Percentiles rank a stretch among this genome's conserved stretches.
Evolutionary conservation across 2,329 filamentous ascomycete genomes (phyloP).

Genomic region (Ophiosphaerella herpotricha): DNA sequence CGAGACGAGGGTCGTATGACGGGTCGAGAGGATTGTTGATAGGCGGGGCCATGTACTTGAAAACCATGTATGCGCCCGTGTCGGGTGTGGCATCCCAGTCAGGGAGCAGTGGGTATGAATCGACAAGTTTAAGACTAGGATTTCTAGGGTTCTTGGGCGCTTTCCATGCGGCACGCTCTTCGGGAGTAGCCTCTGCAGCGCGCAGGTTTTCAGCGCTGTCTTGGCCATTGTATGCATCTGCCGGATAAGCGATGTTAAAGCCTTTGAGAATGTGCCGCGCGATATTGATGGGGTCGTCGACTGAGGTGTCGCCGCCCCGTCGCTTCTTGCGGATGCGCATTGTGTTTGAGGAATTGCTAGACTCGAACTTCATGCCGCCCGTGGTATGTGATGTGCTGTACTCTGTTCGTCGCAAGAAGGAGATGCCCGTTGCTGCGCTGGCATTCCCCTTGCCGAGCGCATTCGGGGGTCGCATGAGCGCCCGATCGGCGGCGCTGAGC

Average conservation of each 20-base stretch:
- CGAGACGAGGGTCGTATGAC: slow-evolving; percentile 63
- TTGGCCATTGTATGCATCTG: slow-evolving; percentile 68
- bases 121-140: slow-evolving; percentile 60
- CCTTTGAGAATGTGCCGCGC: slow-evolving; percentile 65
- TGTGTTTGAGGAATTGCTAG: slow-evolving; percentile 54
- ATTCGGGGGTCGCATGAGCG: slow-evolving; percentile 80
- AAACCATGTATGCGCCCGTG: slow-evolving; percentile 62
- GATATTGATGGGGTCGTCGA: slow-evolving; percentile 65
- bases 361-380: slow-evolving; percentile 53
- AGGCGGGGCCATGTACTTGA: slow-evolving; percentile 67
- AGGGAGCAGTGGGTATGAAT: slow-evolving; percentile 64
- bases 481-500: slow-evolving; percentile 81
- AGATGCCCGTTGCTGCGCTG: slow-evolving; percentile 72
- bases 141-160: slow-evolving; percentile 64
- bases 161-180: slow-evolving; percentile 64
- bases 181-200: slow-evolving; percentile 58
- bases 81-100: slow-evolving; percentile 65
- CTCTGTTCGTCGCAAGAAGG: slow-evolving; percentile 93
- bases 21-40: slow-evolving; percentile 50
- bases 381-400: slow-evolving; percentile 72
- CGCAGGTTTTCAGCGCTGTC: slow-evolving; percentile 61
- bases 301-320: slow-evolving; percentile 42
- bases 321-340: slow-evolving; percentile 49
- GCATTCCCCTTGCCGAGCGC: slow-evolving; percentile 83
- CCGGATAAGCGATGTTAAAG: slow-evolving; percentile 67